Base-by-base conservation (phyloP, 345 rosid genomes). In the Diplotaxis tenuifolia region DNA sequence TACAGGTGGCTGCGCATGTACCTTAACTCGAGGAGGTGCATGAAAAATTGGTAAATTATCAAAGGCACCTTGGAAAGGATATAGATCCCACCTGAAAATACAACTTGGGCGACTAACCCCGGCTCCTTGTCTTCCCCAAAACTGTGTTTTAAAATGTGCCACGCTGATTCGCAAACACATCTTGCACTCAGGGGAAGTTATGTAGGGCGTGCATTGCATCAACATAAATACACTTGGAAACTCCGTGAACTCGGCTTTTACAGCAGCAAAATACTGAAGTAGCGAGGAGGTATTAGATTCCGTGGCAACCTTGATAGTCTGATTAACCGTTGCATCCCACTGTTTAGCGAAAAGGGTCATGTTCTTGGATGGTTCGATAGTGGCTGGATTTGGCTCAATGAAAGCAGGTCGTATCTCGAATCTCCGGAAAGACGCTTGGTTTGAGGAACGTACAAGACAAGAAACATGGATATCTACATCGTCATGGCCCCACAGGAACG, bases 121-220 rank as follows among this genome's bases (percentile, higher is more conserved):
- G 27, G 29, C 67, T 62, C 67, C 67, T 34, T 1, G 10, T 20
- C 27, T 62, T 36, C 29, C 67, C 28, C 50, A 6, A 21, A 4
- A 62, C 4, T 34, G 10, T 19, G 22, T 22, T 62, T 15, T 62
- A 62, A 62, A 62, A 20, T 6, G 21, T 16, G 2, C 25, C 4
- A 62, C 29, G 28, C 50, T 36, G 1, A 11, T 45, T 62, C 1
- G 31, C 50, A 62, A 62, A 62, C 67, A 62, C 21, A 1, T 5
- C 52, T 21, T 62, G 67, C 67, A 62, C 0, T 62, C 67, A 2
- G 1, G 10, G 5, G 52, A 62, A 19, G 50, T 62, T 20, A 62
- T 34, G 67, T 62, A 52, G 12, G 67, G 67, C 45, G 32, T 38
- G 32, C 67, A 63, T 14, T 63, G 67, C 67, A 40, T 62, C 52